Conservation (phyloP, 371 early-diverging fungal genomes). For the Mucor mucedo region DNA sequence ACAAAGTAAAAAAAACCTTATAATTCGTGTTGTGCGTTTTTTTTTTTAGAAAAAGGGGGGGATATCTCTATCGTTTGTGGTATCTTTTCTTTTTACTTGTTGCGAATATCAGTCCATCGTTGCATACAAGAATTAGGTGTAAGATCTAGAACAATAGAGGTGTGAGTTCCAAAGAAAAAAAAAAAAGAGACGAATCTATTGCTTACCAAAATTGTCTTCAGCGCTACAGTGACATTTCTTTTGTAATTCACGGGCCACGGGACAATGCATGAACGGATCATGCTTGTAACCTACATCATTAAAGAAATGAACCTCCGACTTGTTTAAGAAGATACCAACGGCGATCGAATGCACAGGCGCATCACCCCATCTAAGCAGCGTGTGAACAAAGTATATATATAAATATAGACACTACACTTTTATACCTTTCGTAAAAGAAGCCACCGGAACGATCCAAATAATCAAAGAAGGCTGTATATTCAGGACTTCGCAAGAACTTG, state of each 20-base stretch:
- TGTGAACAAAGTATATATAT: no score
- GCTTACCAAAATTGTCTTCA: slow-evolving; percentile 55
- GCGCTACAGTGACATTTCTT: slow-evolving; percentile 73
- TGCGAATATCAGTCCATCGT: slow-evolving; percentile 28
- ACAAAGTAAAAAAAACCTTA: no score
- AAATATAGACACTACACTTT: no score
- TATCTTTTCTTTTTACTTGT: background rate
- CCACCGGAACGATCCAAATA: slow-evolving; percentile 86
- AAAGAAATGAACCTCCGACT: slow-evolving; percentile 87
- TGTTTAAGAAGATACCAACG: slow-evolving; percentile 68
- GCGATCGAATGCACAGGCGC: slow-evolving; percentile 94
- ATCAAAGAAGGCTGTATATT: slow-evolving; percentile 80
- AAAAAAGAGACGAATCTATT: background rate
- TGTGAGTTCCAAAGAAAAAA: background rate
- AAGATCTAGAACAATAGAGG: slow-evolving; percentile 22
- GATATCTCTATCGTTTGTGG: no score
- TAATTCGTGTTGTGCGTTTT: no score
- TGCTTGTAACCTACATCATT: slow-evolving; percentile 89
- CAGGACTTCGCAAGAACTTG: slow-evolving; percentile 73
- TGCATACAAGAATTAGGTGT: slow-evolving; percentile 41
- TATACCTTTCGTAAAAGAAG: slow-evolving; percentile 88
- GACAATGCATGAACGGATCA: slow-evolving; percentile 71
- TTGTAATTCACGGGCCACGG: slow-evolving; percentile 51
- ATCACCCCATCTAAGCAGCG: slow-evolving; percentile 82
- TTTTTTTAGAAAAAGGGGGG: no score